Evolutionary conservation across 164 flowering plant species (phyloP).

Genomic region (Annona squamosa): DNA sequence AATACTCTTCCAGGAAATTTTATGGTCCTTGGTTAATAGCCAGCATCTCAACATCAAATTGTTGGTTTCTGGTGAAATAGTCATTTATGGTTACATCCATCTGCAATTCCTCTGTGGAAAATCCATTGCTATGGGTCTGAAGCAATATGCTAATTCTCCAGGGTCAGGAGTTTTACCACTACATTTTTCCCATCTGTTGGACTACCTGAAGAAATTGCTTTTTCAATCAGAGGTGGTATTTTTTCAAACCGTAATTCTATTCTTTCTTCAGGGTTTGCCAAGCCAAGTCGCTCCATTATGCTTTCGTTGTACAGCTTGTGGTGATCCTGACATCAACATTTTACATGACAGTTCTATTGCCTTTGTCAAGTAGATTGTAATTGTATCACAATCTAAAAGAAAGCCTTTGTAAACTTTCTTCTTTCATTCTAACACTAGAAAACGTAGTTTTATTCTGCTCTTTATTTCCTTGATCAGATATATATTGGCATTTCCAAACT

Average conservation of each 20-base stretch:
- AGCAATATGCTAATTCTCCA: conserved; percentile 8
- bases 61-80: neutral
- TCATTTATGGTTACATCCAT: neutral
- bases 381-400: conserved; percentile 2
- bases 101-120: neutral
- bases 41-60: too few relatives aligned
- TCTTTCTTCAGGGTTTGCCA: conserved; percentile 22
- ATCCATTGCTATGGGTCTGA: conserved; percentile 5
- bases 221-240: conserved; percentile 21
- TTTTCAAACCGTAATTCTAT: conserved; percentile 16
- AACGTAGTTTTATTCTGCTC: conserved; percentile 7
- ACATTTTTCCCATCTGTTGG: conserved; percentile 7
- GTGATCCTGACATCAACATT: conserved; percentile 18
- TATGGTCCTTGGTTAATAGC: neutral
- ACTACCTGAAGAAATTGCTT: conserved; percentile 9
- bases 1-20: too few relatives aligned
- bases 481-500: neutral
- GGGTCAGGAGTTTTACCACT: conserved; percentile 7
- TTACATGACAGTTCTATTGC: conserved; percentile 22
- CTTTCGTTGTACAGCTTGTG: conserved; percentile 40
- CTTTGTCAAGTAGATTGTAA: neutral
- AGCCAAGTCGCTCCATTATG: conserved; percentile 15
- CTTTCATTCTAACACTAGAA: neutral
- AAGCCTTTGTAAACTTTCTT: conserved; percentile 2
- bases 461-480: neutral